Conservation (phyloP, 2,329 filamentous ascomycete genomes). For the Penicillium thymicola region DNA sequence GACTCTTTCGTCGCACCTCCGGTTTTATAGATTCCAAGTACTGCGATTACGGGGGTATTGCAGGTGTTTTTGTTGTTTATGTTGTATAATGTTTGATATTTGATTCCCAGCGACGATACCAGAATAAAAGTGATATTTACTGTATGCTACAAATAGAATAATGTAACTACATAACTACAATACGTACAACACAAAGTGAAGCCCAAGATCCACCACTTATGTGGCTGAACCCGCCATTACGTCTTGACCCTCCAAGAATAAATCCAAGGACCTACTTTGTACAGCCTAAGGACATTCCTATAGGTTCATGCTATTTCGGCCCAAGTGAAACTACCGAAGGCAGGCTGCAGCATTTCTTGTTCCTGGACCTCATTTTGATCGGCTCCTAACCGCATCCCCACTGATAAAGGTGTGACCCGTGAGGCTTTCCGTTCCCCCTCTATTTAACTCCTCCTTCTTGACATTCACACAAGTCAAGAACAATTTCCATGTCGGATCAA, state of each 20-base stretch:
- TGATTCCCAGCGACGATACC: slow-evolving; percentile 13
- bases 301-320: background rate
- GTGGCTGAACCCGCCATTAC: slow-evolving; percentile 6
- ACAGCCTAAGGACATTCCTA: background rate
- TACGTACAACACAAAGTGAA: background rate
- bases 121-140: slow-evolving; percentile 9
- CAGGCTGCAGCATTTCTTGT: slow-evolving; percentile 6
- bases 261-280: background rate
- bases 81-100: slow-evolving; percentile 3
- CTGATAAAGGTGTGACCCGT: background rate
- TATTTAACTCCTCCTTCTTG: background rate
- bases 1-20: slow-evolving; percentile 53
- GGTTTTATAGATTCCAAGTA: slow-evolving; percentile 23
- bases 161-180: no score
- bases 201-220: slow-evolving; percentile 2
- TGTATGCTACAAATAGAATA: background rate
- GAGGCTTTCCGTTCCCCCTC: slow-evolving; percentile 2
- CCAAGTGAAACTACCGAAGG: background rate
- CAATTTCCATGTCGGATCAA: slow-evolving; percentile 30
- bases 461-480: background rate
- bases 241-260: background rate
- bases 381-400: background rate
- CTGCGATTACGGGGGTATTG: background rate
- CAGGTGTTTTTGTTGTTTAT: background rate
- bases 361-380: background rate